A percentile compares a stretch with the other conserved stretches of the same genome.
phyloP scores from a whole-genome alignment of 176 grass and related monocot genomes.

The Cocos nucifera region DNA sequence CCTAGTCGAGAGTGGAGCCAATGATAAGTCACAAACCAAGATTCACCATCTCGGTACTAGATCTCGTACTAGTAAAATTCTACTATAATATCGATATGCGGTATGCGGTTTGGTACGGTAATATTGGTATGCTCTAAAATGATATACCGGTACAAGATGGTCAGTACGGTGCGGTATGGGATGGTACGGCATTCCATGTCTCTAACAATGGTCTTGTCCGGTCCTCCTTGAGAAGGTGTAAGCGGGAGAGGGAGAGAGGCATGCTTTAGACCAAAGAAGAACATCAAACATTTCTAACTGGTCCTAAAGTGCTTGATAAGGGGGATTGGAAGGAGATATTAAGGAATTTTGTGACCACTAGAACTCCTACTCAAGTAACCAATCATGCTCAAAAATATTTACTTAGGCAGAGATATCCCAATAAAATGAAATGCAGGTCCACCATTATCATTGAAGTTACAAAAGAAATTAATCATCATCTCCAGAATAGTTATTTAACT shows the following conservation, averaged over 20 bases:
- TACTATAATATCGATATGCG: no score
- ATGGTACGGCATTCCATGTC: no score
- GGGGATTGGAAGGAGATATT: constrained; percentile 61
- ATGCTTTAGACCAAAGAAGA: no score
- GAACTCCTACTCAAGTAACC: constrained; percentile 55
- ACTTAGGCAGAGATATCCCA: constrained; percentile 38
- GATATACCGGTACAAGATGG: no score
- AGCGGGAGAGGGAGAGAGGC: constrained; percentile 53
- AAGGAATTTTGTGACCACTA: constrained; percentile 52
- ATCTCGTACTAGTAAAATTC: no score
- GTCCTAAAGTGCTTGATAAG: constrained; percentile 43
- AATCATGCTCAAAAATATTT: constrained; percentile 80
- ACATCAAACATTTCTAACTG: background rate
- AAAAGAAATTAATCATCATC: no score
- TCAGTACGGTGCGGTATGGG: no score
- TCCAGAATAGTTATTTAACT: background rate
- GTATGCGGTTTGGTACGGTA: no score
- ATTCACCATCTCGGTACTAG: no score
- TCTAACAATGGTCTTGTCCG: constrained; percentile 17
- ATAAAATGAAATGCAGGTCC: constrained; percentile 49
- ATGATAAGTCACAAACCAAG: background rate
- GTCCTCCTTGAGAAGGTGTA: constrained; percentile 31
- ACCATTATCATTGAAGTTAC: background rate
- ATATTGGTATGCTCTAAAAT: no score
- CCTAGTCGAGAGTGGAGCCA: constrained; percentile 21